Percentiles rank a stretch among this genome's conserved stretches.
These are phyloP conservation scores for Fomitopsis palustris DNA, from an alignment of 1,284 basidiomycete species.

Conservation along the genomic window DNA sequence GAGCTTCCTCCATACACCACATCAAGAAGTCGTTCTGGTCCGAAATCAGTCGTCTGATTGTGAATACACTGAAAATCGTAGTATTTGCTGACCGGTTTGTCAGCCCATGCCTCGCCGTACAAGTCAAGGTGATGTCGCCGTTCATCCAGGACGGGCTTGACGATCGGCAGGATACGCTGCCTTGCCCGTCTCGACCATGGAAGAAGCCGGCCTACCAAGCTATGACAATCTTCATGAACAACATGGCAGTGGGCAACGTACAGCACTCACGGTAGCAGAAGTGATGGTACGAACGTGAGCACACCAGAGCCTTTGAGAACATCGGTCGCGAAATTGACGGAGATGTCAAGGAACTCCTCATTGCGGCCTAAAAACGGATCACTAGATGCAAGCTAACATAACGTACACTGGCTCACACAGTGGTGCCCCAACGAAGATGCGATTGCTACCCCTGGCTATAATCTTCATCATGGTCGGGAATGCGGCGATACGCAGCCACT, in stretches of 20 bases:
- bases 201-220: background rate
- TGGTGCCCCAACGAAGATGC: background rate
- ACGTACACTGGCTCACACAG: background rate
- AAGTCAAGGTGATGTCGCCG: conserved; percentile 17
- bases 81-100: conserved; percentile 7
- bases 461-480: background rate
- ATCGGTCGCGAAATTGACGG: conserved; percentile 14
- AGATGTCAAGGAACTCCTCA: conserved; percentile 14
- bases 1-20: conserved; percentile 40
- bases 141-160: conserved; percentile 29
- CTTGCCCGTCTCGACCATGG: background rate
- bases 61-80: background rate
- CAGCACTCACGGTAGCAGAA: conserved; percentile 15
- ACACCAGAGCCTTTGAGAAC: conserved; percentile 12
- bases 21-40: conserved; percentile 38
- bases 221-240: conserved; percentile 35
- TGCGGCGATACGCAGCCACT: background rate
- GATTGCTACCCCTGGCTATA: background rate
- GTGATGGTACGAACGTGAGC: conserved; percentile 6
- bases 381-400: background rate
- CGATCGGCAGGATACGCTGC: conserved; percentile 11
- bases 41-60: background rate
- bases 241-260: conserved; percentile 23
- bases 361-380: conserved; percentile 8
- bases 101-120: background rate